Evolutionary conservation across 331 rosid genomes (phyloP).

Genomic region (Quercus phellos): DNA sequence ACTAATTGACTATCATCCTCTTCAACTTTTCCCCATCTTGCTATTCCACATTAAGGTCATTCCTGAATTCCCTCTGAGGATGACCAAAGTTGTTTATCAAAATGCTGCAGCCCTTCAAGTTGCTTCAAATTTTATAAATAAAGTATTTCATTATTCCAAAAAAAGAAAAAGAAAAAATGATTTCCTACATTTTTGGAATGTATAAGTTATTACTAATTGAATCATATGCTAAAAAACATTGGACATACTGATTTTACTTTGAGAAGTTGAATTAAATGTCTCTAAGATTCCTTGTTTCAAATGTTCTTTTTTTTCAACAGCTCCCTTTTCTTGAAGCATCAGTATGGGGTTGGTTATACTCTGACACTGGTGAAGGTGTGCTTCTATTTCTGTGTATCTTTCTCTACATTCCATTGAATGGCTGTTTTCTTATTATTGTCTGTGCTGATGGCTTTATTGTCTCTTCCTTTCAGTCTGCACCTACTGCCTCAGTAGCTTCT

Average conservation of each 20-base stretch:
- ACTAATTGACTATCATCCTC: not conserved
- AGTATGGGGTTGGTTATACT: slow-evolving; percentile 93
- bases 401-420: slow-evolving; percentile 11
- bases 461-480: slow-evolving; percentile 66
- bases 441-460: slow-evolving; percentile 15
- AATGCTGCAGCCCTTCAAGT: not conserved
- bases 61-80: not conserved
- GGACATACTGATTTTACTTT: not conserved
- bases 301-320: slow-evolving; percentile 42
- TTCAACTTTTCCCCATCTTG: not conserved
- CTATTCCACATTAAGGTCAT: not conserved
- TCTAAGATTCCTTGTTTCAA: slow-evolving; percentile 6
- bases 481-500: slow-evolving; percentile 74
- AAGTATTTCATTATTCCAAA: no score
- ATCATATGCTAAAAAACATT: not conserved
- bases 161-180: no score
- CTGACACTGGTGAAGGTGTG: slow-evolving; percentile 84
- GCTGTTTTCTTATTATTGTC: slow-evolving; percentile 13
- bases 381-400: slow-evolving; percentile 16
- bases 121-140: not conserved
- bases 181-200: not conserved
- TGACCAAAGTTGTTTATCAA: not conserved
- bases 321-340: slow-evolving; percentile 94
- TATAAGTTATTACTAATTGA: not conserved
- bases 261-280: not conserved